Percentiles rank a stretch among this genome's conserved stretches.
phyloP scores from a whole-genome alignment of 2,329 filamentous ascomycete species.

The Phoma sp. region DNA sequence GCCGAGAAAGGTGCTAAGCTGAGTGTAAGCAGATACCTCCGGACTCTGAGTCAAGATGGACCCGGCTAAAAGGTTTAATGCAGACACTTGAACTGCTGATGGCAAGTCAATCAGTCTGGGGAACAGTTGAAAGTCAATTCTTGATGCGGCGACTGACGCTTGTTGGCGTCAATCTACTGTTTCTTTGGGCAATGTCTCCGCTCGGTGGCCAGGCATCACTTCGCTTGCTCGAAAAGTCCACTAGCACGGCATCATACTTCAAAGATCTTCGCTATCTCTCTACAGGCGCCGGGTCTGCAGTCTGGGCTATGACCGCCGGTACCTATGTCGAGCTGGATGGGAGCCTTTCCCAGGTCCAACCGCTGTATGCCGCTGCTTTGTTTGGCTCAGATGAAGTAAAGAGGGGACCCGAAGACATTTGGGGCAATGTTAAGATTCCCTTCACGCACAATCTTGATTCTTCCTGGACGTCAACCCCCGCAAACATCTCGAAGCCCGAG shows the following conservation, averaged over 20 bases:
- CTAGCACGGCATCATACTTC: neutral
- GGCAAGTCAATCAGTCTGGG: constrained; percentile 48
- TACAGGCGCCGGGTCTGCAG: constrained; percentile 29
- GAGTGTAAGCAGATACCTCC: constrained; percentile 25
- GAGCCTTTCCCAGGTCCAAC: constrained; percentile 24
- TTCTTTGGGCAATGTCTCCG: constrained; percentile 47
- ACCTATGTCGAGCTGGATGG: constrained; percentile 4
- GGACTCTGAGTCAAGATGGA: too few relatives aligned
- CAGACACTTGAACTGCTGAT: constrained; percentile 45
- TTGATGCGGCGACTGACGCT: constrained; percentile 37
- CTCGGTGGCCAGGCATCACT: constrained; percentile 47
- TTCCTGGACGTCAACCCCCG: constrained; percentile 11
- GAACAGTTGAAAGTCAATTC: constrained; percentile 43
- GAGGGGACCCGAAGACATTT: constrained; percentile 33
- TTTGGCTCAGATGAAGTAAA: constrained; percentile 31
- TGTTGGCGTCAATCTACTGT: constrained; percentile 39
- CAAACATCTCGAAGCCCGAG: constrained; percentile 25
- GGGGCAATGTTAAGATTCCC: constrained; percentile 47
- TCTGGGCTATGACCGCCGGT: neutral
- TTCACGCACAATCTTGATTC: neutral
- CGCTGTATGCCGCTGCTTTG: constrained; percentile 37
- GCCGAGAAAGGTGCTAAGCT: constrained; percentile 42
- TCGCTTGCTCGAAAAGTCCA: constrained; percentile 31
- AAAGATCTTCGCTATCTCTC: constrained; percentile 37
- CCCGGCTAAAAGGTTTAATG: neutral